Conservation (phyloP, 495 filamentous ascomycete genomes). For the Aeminium ludgeri region DNA sequence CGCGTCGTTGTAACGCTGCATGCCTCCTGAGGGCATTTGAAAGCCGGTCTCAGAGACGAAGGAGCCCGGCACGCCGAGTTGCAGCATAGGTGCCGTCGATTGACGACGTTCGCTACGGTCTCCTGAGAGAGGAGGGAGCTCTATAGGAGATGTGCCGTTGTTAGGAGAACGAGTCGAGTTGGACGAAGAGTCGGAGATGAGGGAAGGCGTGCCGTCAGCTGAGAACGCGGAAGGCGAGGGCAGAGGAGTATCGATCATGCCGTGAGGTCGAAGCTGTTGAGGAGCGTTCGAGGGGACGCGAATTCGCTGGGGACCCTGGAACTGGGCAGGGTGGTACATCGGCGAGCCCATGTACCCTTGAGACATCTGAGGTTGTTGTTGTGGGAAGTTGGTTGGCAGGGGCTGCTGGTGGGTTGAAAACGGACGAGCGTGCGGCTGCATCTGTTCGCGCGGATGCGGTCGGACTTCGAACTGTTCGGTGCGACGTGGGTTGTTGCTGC, state of each 20-base stretch:
- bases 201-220: slow-evolving; percentile 47
- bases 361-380: neutral
- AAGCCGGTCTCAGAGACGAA: slow-evolving; percentile 13
- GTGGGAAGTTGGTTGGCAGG: slow-evolving; percentile 8
- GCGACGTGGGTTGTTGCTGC: slow-evolving; percentile 32
- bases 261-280: slow-evolving; percentile 27
- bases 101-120: slow-evolving; percentile 15
- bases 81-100: slow-evolving; percentile 15
- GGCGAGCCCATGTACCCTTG: slow-evolving; percentile 8
- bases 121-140: slow-evolving; percentile 23
- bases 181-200: slow-evolving; percentile 54
- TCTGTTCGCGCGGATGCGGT: slow-evolving; percentile 17
- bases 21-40: neutral
- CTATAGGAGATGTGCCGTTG: slow-evolving; percentile 18
- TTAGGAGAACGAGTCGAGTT: slow-evolving; percentile 29
- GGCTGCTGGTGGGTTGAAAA: slow-evolving; percentile 13
- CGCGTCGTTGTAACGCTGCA: slow-evolving; percentile 1
- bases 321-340: slow-evolving; percentile 6
- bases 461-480: slow-evolving; percentile 3
- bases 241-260: slow-evolving; percentile 40
- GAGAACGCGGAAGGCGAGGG: slow-evolving; percentile 54
- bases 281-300: slow-evolving; percentile 9
- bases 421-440: neutral
- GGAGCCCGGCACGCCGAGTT: slow-evolving; percentile 15
- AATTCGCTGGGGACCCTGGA: slow-evolving; percentile 1